A percentile compares a stretch with the other conserved stretches of the same genome.
Conservation (phyloP, 331 rosid genomes). For the Erythrophleum ivorense region DNA sequence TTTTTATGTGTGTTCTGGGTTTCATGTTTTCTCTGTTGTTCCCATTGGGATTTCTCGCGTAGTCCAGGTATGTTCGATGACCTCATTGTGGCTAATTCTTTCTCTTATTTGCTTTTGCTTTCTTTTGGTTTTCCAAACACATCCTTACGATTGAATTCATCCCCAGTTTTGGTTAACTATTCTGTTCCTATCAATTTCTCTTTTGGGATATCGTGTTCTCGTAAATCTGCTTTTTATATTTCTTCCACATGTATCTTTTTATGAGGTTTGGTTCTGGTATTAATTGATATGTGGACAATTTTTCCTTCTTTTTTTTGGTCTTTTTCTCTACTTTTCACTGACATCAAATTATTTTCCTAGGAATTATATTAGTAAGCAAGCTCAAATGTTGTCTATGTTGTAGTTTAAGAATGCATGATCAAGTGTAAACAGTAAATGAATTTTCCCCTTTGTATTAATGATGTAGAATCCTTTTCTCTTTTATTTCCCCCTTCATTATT, state of each 20-base stretch:
- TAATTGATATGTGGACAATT: not conserved
- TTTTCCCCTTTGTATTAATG: not conserved
- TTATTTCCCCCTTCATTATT: not conserved
- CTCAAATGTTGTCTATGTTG: not conserved
- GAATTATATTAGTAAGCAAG: not conserved
- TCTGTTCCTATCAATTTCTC: slow-evolving; percentile 3
- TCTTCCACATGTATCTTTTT: not conserved
- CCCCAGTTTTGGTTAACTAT: slow-evolving; percentile 1
- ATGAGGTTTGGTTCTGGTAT: not conserved
- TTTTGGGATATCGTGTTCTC: not conserved
- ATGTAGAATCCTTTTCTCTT: not conserved
- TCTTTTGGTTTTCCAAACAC: not conserved
- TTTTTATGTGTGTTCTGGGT: not conserved
- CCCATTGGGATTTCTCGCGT: not conserved
- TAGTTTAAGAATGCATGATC: not conserved
- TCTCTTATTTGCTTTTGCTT: too few species aligned
- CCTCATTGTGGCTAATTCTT: not conserved
- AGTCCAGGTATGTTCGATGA: slow-evolving; percentile 6
- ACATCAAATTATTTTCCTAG: not conserved
- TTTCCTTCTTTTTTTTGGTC: not conserved
- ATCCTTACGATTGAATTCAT: not conserved
- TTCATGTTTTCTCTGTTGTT: slow-evolving; percentile 10
- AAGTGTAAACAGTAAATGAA: not conserved
- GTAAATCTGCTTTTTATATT: not conserved
- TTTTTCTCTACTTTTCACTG: not conserved